phyloP scores from a whole-genome alignment of 2,329 filamentous ascomycete species.

The Chalaropsis ovoidea region DNA sequence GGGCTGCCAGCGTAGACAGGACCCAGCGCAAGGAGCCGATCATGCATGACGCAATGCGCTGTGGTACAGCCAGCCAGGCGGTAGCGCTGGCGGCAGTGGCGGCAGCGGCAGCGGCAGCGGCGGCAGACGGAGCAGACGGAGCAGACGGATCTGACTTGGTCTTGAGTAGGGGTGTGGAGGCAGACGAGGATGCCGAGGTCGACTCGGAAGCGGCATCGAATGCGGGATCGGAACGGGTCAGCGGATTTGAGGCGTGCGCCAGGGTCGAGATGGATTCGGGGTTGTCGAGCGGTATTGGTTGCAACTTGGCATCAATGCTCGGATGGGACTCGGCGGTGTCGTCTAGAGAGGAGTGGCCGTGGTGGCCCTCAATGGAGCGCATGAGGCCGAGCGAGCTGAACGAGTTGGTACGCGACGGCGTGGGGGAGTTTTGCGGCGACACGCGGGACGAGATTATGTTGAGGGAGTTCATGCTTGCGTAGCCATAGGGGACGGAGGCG shows the following conservation, averaged over 20 bases:
- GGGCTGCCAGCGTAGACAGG: constrained; percentile 65
- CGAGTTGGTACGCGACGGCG: constrained; percentile 51
- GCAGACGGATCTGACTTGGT: constrained; percentile 27
- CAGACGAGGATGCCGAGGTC: constrained; percentile 45
- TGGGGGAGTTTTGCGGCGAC: constrained; percentile 49
- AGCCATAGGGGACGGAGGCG: constrained; percentile 41
- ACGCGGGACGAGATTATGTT: constrained; percentile 86
- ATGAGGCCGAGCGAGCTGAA: constrained; percentile 44
- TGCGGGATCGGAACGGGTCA: constrained; percentile 31
- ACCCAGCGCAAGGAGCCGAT: constrained; percentile 69
- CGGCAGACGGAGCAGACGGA: no score
- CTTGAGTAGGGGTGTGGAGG: constrained; percentile 19
- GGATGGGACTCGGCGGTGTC: constrained; percentile 31
- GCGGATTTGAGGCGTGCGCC: constrained; percentile 26
- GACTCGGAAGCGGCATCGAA: constrained; percentile 43
- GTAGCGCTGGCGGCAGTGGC: not conserved
- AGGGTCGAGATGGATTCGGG: constrained; percentile 21
- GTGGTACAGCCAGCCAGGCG: constrained; percentile 49
- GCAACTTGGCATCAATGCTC: constrained; percentile 5
- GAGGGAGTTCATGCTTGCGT: constrained; percentile 83
- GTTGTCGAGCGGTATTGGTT: constrained; percentile 32
- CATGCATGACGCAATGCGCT: constrained; percentile 60
- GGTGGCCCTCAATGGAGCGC: constrained; percentile 30
- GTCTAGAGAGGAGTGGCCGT: constrained; percentile 33
- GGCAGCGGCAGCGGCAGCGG: not conserved